Base-by-base conservation (phyloP, 345 rosid genomes). In the Gossypium stocksii region DNA sequence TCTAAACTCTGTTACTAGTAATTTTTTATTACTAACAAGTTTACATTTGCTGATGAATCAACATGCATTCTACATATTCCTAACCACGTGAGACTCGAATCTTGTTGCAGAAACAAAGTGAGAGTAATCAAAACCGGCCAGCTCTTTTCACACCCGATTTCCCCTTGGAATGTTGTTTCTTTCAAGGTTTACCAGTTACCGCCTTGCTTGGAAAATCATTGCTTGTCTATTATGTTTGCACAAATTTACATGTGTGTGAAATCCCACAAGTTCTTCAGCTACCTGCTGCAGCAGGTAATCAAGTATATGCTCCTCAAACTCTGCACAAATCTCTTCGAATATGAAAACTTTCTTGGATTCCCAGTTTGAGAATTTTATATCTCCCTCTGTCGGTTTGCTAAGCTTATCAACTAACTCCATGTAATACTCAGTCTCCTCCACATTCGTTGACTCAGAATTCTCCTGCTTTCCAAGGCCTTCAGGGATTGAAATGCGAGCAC, bases 221-320 rank as follows among this genome's bases (percentile, higher is more conserved):
- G 51, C 25, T 64, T 64, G 38, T 41, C 23, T 38, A 20, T 13
- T 17, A 38, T 17, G 16, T 27, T 38, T 54, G 3, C 15, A 34
- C 74, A 16, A 52, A 38, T 27, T 54, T 46, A 70, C 54, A 58
- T 16, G 38, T 5, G 71, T 73, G 74, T 86, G 82, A 75, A 80
- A 73, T 72, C 74, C 82, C 43, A 57, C 73, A 11, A 89, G 80
- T 74, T 89, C 91, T 75, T 83, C 87, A 43, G 81, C 80, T 20
- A 85, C 59, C 70, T 85, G 85, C 66, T 80, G 73, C 75, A 85
- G 68, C 73, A 85, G 70, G 73, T 75, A 70, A 75, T 86, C 89
- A 45, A 91, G 82, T 66, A 91, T 84, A 54, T 87, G 79, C 66
- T 83, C 84, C 74, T 80, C 93, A 61, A 89, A 70, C 17, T 84